Base-by-base conservation (phyloP, 805 yeast genomes). In the Tetrapisispora pingtungensis region DNA sequence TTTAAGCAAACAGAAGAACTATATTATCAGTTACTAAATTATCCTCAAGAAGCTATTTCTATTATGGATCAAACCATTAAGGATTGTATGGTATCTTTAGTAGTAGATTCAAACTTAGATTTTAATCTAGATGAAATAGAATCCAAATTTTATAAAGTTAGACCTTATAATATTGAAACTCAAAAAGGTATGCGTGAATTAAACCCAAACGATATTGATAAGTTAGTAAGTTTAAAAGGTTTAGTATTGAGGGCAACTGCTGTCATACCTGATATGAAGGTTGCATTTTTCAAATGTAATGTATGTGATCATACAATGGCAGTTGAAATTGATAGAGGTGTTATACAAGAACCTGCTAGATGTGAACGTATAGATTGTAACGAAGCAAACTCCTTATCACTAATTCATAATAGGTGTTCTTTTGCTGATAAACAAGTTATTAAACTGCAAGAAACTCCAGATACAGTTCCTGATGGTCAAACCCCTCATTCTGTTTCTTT, bases 31-130 rank as follows among this genome's bases (percentile, higher is more conserved):
- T 69, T 93, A 51, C 75, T 87, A 51, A 84, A 87, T 58, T 93
- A 89, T 60, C 98, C 98, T 0, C 97, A 89, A 62, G 98, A 93
- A 70, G 86, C 93, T 33, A 80, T 93, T 44, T 97, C 98, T 10
- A 86, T 93, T 55, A 89, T 93, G 97, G 98, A 93, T 72, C 96
- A 89, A 58, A 81, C 96, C 4, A 75, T 89, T 45, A 88, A 87
- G 60, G 96, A 90, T 60, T 81, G 88, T 56, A 78, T 93, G 78
- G 81, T 87, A 22, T 80, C 86, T 13, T 61, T 84, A 17, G 79
- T 80, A 18, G 67, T 78, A 47, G 87, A 81, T 49, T 64, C 72
- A 54, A 59, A 66, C 34, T 55, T 70, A 27, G 89, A 81, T 49
- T 61, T 62, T 33, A 62, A 70, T 40, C 68, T 75, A 19, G 74